Evolutionary conservation across 179 eudicot species (phyloP).

Genomic region (Silene noctiflora): DNA sequence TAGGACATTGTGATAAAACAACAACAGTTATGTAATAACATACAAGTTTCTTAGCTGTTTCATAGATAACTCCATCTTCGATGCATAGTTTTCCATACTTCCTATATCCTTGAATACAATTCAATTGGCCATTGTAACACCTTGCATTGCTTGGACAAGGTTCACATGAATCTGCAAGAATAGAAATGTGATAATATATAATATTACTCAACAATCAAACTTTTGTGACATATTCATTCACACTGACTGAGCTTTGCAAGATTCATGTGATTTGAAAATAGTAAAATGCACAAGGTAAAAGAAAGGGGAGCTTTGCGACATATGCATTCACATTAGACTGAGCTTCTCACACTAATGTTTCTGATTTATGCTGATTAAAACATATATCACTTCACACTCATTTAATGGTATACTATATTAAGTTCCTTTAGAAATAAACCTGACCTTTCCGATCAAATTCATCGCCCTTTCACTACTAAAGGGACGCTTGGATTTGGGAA

Average conservation of each 20-base stretch:
- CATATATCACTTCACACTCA: no score
- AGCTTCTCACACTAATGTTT: no score
- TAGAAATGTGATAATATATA: neutral
- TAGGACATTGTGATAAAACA: neutral
- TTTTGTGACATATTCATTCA: neutral
- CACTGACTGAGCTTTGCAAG: no score
- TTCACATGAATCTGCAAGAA: slow-evolving; percentile 62
- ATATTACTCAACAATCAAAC: neutral
- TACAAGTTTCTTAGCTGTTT: slow-evolving; percentile 66
- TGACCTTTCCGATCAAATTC: neutral
- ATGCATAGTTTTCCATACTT: slow-evolving; percentile 60
- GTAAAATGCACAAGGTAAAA: no score
- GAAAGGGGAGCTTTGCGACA: no score
- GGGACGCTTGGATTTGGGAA: neutral
- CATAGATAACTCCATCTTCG: slow-evolving; percentile 73
- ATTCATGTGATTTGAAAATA: no score
- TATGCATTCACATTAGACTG: no score
- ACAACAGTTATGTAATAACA: slow-evolving; percentile 19
- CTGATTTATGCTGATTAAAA: no score
- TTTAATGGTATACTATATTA: no score
- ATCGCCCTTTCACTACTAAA: neutral
- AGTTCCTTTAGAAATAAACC: no score
- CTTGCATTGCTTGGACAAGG: slow-evolving; percentile 83
- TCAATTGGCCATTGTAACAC: slow-evolving; percentile 70
- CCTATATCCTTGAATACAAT: slow-evolving; percentile 65